phyloP scores from a whole-genome alignment of 345 rosid genomes.

The Raphanus raphanistrum region DNA sequence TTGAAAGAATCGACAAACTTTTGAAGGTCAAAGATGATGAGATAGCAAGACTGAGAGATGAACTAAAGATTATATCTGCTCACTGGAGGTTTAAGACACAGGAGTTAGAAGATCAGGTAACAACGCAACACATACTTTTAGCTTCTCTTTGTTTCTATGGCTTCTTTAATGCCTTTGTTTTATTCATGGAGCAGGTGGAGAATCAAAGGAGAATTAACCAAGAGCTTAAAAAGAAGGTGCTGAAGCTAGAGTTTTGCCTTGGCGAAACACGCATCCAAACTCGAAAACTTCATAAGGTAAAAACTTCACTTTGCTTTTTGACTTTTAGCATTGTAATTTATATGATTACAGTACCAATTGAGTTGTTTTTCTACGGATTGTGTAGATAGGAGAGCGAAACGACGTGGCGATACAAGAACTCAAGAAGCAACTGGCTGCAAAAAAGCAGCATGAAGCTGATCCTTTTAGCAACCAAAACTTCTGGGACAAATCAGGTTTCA shows the following conservation, averaged over 20 bases:
- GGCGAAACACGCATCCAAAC: conserved; percentile 85
- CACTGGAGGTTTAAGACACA: conserved; percentile 83
- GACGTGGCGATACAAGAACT: conserved; percentile 77
- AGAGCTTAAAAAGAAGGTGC: conserved; percentile 79
- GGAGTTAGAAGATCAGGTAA: conserved; percentile 84
- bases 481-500: conserved; percentile 85
- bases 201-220: conserved; percentile 81
- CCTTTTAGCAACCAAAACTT: not conserved
- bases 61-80: conserved; percentile 71
- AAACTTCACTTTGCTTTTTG: conserved; percentile 12
- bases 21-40: conserved; percentile 67
- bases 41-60: conserved; percentile 68
- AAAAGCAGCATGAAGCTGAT: conserved; percentile 39
- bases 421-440: conserved; percentile 58
- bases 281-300: conserved; percentile 79
- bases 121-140: not conserved
- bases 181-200: conserved; percentile 56
- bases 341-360: not conserved
- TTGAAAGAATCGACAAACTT: conserved; percentile 60
- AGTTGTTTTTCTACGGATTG: conserved; percentile 6
- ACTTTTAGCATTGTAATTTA: conserved; percentile 2
- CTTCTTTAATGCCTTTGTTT: not conserved
- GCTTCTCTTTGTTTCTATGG: conserved; percentile 7
- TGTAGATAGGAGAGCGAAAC: conserved; percentile 80
- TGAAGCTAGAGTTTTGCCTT: conserved; percentile 90